A percentile compares a stretch with the other conserved stretches of the same genome.
phyloP scores from a whole-genome alignment of 2,329 filamentous ascomycete species.

The Penicillium sp. region DNA sequence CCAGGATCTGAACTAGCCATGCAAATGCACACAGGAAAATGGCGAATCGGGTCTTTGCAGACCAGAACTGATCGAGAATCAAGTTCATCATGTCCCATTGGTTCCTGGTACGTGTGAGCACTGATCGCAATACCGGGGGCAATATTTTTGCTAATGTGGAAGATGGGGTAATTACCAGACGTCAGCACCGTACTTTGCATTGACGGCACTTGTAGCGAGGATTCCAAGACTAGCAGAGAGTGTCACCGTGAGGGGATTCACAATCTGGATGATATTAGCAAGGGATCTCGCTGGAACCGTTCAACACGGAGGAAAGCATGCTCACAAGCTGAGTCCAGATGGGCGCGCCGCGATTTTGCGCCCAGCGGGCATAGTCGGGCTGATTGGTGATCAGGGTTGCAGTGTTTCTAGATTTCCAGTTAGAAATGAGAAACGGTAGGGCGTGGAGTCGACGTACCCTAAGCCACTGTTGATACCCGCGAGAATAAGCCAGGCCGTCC shows the following conservation, averaged over 20 bases:
- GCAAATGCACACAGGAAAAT: conserved; percentile 4
- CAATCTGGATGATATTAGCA: neutral
- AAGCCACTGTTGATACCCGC: conserved; percentile 7
- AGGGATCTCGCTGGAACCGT: neutral
- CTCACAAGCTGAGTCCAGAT: conserved; percentile 7
- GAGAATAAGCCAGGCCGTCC: conserved; percentile 4
- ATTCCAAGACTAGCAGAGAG: conserved; percentile 4
- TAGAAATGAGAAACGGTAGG: too few relatives aligned
- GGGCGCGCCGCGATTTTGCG: neutral
- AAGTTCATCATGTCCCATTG: conserved; percentile 9
- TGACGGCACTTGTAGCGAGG: conserved; percentile 4
- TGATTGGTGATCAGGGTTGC: conserved; percentile 7
- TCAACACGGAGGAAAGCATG: neutral
- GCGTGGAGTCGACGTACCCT: conserved; percentile 3
- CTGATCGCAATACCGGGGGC: too few relatives aligned
- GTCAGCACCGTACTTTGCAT: conserved; percentile 3
- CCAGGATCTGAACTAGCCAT: conserved; percentile 7
- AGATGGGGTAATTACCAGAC: neutral
- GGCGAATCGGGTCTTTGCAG: conserved; percentile 3
- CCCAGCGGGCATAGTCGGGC: conserved; percentile 8
- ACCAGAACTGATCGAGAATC: conserved; percentile 5
- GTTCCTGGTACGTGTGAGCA: neutral
- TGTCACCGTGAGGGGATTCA: conserved; percentile 4
- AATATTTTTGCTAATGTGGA: too few relatives aligned
- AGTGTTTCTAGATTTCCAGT: conserved; percentile 2